Evolutionary conservation across 2,329 filamentous ascomycete genomes (phyloP).

Genomic region (Mariannaea elegans): DNA sequence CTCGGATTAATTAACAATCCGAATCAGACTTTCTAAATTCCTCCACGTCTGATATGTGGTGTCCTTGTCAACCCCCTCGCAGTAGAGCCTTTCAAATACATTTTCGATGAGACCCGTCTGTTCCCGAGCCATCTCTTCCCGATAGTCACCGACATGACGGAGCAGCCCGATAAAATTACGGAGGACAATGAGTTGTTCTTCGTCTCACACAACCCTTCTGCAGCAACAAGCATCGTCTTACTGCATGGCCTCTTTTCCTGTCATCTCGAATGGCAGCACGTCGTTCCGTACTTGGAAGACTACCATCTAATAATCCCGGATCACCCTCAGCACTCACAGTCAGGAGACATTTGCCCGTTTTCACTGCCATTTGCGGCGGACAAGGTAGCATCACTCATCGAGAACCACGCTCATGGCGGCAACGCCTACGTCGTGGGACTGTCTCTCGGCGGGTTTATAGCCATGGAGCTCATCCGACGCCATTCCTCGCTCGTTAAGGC

Average conservation of each 20-base stretch:
- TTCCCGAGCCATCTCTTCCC: too few relatives aligned
- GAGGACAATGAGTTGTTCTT: conserved; percentile 1
- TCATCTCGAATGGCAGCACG: conserved; percentile 16
- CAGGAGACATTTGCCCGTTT: conserved; percentile 6
- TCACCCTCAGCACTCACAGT: conserved; percentile 24
- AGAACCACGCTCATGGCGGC: conserved; percentile 42
- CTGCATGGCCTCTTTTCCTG: conserved; percentile 15
- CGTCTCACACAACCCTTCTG: background rate
- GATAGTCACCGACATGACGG: background rate
- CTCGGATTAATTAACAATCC: too few relatives aligned
- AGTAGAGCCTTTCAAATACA: too few relatives aligned
- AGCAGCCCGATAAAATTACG: background rate
- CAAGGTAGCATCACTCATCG: conserved; percentile 45
- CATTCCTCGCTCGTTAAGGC: conserved; percentile 45
- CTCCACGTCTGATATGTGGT: too few relatives aligned
- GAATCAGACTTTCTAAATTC: too few relatives aligned
- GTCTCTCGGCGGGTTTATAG: conserved; percentile 50
- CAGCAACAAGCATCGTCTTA: conserved; percentile 2
- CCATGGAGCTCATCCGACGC: conserved; percentile 36
- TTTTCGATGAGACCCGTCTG: too few relatives aligned
- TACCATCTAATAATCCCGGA: conserved; percentile 25
- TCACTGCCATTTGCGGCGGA: conserved; percentile 9
- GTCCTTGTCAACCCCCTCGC: too few relatives aligned
- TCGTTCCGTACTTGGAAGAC: conserved; percentile 7
- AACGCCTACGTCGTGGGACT: conserved; percentile 52